These are phyloP conservation scores for Fusarium clavum DNA, from an alignment of 2,329 filamentous ascomycete genomes.

Conservation along the genomic window DNA sequence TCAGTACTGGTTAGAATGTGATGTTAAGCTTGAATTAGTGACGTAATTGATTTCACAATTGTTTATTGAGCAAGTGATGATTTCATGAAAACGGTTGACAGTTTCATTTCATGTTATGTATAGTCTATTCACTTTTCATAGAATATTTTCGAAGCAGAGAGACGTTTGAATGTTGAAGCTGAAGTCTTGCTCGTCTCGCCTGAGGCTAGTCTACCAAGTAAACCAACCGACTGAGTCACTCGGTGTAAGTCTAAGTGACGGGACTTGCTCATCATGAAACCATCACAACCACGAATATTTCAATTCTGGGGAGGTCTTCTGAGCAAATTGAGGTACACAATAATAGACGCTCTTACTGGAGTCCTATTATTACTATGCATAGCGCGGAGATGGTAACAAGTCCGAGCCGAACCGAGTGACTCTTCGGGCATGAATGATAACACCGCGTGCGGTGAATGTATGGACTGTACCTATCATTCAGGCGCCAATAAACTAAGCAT, in stretches of 20 bases:
- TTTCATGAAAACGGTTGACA: background rate
- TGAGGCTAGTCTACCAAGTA: background rate
- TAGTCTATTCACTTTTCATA: background rate
- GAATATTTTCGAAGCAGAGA: conserved; percentile 34
- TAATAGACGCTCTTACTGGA: background rate
- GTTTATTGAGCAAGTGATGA: background rate
- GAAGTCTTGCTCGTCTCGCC: background rate
- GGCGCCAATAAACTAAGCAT: conserved; percentile 2
- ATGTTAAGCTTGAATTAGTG: conserved; percentile 8
- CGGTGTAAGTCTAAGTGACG: conserved; percentile 32
- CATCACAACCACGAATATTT: background rate
- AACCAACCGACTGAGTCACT: conserved; percentile 35
- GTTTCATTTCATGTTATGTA: background rate
- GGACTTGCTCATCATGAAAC: background rate
- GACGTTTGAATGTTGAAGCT: conserved; percentile 3
- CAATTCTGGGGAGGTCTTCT: background rate
- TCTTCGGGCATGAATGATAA: conserved; percentile 4
- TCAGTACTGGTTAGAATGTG: background rate
- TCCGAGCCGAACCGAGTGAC: conserved; percentile 35
- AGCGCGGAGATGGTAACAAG: background rate
- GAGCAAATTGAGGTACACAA: background rate
- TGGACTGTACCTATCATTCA: background rate
- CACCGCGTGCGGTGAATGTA: background rate
- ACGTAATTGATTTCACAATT: conserved; percentile 37
- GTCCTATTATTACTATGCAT: background rate